Base-by-base conservation (phyloP, 2,329 filamentous ascomycete genomes). In the Alternaria postmessia region DNA sequence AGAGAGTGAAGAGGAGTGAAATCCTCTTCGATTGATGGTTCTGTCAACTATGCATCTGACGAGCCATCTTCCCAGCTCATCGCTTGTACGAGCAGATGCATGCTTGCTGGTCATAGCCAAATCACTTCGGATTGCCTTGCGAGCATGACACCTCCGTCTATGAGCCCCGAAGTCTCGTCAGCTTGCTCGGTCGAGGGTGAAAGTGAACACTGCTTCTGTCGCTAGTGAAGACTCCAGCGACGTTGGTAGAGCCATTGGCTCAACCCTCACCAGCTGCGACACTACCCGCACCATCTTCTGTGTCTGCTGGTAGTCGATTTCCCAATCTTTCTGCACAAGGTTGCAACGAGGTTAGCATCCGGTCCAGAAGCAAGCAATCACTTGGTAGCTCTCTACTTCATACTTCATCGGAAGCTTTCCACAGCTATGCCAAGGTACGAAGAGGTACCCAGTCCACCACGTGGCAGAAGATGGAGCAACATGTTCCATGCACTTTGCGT, bases 1-100 rank as follows among this genome's bases (percentile, higher is more conserved):
- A 61, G 80, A 82, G 65, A 81, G 80, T 60, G 81, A 83, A 56
- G 80, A 82, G 63, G 81, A 82, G 65, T 77, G 38, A 60, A 4
- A 11, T 20, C 7, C 2, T 18, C 8, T 2, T 16, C 9, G 18
- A 26, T 3, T 14, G 9, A 42, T 12, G 7, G 12, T 36, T 26
- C n/a, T 12, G 24, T 26, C 24, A 26, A 26, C 24, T 7, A 7
- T 26, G 24, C 24, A 26, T 26, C 24, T 26, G 24, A 26, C 28
- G 28, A 30, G n/a, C 5, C 26, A 39, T 42, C 18, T 38, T n/a
- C 46, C 30, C 16, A 16, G 7, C 9, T n/a, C 12, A 6, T 34
- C 30, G 26, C 5, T 16, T 5, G 7, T 8, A 48, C 8, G 30
- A 20, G 43, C n/a, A 20, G 16, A 8, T 7, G 3, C 20, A 3